These are phyloP conservation scores for Coniochaeta prunicola DNA, from an alignment of 2,329 filamentous ascomycete species.

Conservation along the genomic window DNA sequence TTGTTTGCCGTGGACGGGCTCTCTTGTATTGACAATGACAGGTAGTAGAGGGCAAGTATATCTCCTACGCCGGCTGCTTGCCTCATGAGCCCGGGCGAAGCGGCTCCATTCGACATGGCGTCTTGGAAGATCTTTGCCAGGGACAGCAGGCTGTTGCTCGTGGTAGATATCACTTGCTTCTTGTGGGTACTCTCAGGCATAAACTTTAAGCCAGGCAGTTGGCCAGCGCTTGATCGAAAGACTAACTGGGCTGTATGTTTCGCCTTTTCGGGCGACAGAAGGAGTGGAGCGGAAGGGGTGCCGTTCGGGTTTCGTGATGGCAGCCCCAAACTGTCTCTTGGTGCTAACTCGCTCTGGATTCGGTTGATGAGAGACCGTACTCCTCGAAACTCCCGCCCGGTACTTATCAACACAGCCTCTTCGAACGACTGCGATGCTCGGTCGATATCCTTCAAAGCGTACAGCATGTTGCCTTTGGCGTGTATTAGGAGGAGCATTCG, in stretches of 20 bases:
- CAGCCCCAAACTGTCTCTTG: conserved; percentile 25
- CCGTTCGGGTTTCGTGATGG: not conserved
- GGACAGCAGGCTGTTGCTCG: conserved; percentile 90
- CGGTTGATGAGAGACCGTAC: conserved; percentile 73
- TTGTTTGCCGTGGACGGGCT: conserved; percentile 98
- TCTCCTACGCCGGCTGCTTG: conserved; percentile 76
- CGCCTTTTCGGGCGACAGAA: conserved; percentile 78
- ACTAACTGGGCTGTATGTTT: conserved; percentile 76
- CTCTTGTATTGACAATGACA: conserved; percentile 88
- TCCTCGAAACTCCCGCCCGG: conserved; percentile 60
- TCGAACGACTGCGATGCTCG: conserved; percentile 86
- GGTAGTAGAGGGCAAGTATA: conserved; percentile 89
- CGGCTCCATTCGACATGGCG: conserved; percentile 70
- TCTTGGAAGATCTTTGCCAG: conserved; percentile 98
- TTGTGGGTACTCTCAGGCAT: conserved; percentile 64
- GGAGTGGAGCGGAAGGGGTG: conserved; percentile 51
- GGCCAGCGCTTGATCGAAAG: conserved; percentile 63
- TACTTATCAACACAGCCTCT: conserved; percentile 84
- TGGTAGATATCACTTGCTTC: conserved; percentile 81
- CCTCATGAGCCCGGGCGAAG: conserved; percentile 45
- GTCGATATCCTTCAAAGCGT: conserved; percentile 75
- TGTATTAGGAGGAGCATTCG: conserved; percentile 90
- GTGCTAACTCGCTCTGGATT: conserved; percentile 64
- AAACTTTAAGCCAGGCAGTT: conserved; percentile 72
- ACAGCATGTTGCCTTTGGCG: conserved; percentile 98